These are phyloP conservation scores for Phytomonas sp. DNA, from an alignment of 208 protist genomes.

Conservation along the genomic window DNA sequence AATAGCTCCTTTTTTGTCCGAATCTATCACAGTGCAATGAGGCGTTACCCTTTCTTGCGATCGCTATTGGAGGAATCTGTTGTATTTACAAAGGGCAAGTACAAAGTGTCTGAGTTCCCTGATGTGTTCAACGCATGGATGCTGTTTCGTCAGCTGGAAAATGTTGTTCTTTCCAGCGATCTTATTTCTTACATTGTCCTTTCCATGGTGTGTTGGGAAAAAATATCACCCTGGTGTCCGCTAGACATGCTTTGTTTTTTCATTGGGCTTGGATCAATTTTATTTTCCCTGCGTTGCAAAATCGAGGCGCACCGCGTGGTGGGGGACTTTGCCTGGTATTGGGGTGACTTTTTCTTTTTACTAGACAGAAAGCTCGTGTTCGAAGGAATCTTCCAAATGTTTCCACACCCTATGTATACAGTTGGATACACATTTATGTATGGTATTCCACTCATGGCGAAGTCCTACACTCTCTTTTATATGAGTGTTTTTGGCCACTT, in stretches of 20 bases:
- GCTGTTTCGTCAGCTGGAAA: constrained; percentile 89
- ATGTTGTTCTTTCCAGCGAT: constrained; percentile 90
- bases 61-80: constrained; percentile 40
- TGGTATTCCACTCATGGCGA: constrained; percentile 83
- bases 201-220: constrained; percentile 47
- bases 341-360: constrained; percentile 96
- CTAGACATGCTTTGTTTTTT: constrained; percentile 59
- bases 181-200: constrained; percentile 81
- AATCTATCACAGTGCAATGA: constrained; percentile 29
- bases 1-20: constrained; percentile 30
- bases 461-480: constrained; percentile 90
- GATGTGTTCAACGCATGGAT: constrained; percentile 93
- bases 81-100: constrained; percentile 43
- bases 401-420: constrained; percentile 94
- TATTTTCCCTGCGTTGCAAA: constrained; percentile 92
- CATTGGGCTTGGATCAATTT: constrained; percentile 55
- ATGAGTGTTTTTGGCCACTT: constrained; percentile 88
- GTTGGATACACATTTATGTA: constrained; percentile 93
- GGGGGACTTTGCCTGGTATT: constrained; percentile 95
- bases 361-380: constrained; percentile 90
- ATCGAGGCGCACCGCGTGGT: constrained; percentile 92
- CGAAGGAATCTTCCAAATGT: constrained; percentile 93
- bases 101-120: constrained; percentile 42
- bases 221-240: constrained; percentile 21
- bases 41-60: constrained; percentile 12